A percentile compares a stretch with the other conserved stretches of the same genome.
phyloP scores from a whole-genome alignment of 805 yeast species.

The Barnettozyma pratensis region DNA sequence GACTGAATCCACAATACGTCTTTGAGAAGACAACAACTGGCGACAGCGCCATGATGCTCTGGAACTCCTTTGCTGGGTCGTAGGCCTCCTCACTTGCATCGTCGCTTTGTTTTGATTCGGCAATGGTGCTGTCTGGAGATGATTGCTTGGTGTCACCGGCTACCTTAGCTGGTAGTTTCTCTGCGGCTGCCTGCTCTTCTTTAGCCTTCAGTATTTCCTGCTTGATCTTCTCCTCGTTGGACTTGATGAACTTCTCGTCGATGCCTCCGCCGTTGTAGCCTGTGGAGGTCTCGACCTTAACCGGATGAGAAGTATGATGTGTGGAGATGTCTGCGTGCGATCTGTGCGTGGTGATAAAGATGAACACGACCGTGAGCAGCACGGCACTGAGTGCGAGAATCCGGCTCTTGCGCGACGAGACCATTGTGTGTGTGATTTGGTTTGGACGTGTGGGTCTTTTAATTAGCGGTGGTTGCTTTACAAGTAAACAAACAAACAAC shows the following conservation, averaged over 20 bases:
- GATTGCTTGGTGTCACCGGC: background rate
- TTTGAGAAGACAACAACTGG: slow-evolving; percentile 61
- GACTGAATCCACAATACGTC: slow-evolving; percentile 70
- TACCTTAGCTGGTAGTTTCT: background rate
- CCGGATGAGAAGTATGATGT: background rate
- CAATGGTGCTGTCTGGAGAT: background rate
- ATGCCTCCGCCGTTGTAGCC: slow-evolving; percentile 27
- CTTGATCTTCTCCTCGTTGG: slow-evolving; percentile 28
- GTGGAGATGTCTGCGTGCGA: slow-evolving; percentile 1
- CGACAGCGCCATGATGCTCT: slow-evolving; percentile 50
- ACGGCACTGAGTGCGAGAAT: slow-evolving; percentile 38
- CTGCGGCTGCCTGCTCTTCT: background rate
- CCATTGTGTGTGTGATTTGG: slow-evolving; percentile 4
- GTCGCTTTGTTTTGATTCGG: background rate
- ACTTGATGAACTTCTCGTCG: slow-evolving; percentile 37
- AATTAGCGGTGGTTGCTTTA: too few relatives aligned
- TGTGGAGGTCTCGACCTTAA: slow-evolving; percentile 11
- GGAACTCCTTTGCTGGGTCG: slow-evolving; percentile 49
- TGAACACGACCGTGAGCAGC: slow-evolving; percentile 31
- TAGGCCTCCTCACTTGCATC: slow-evolving; percentile 24
- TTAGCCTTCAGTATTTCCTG: slow-evolving; percentile 16
- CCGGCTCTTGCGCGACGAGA: slow-evolving; percentile 33
- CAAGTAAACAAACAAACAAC: too few relatives aligned
- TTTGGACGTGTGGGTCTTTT: too few relatives aligned
- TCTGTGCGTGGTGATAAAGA: slow-evolving; percentile 29